These are phyloP conservation scores for Kokia cookei DNA, from an alignment of 441 rosid genomes.

Conservation along the genomic window DNA sequence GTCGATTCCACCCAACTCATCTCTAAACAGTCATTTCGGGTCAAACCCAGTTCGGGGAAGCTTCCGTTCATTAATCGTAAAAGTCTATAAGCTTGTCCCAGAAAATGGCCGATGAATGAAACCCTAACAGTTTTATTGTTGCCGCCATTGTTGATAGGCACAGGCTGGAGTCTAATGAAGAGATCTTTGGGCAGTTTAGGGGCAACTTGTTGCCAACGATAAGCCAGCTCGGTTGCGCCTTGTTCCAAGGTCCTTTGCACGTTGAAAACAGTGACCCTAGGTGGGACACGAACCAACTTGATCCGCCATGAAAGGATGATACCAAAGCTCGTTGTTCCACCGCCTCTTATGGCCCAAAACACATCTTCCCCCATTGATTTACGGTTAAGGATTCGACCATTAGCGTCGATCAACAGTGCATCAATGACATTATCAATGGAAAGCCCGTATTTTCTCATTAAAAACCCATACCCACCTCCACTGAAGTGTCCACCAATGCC, in stretches of 20 bases:
- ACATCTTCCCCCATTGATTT: slow-evolving; percentile 43
- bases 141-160: slow-evolving; percentile 3
- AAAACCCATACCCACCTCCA: slow-evolving; percentile 41
- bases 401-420: slow-evolving; percentile 31
- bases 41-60: slow-evolving; percentile 30
- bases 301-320: slow-evolving; percentile 36
- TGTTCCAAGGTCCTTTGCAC: slow-evolving; percentile 13
- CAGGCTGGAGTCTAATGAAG: not conserved
- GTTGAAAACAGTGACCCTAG: slow-evolving; percentile 29
- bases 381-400: slow-evolving; percentile 24
- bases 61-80: slow-evolving; percentile 14
- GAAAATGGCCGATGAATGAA: slow-evolving; percentile 29
- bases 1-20: slow-evolving; percentile 33
- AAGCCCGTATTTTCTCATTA: slow-evolving; percentile 42
- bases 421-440: slow-evolving; percentile 37
- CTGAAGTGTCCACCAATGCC: slow-evolving; percentile 52
- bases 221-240: slow-evolving; percentile 15
- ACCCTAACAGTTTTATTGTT: slow-evolving; percentile 20
- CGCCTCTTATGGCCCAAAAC: slow-evolving; percentile 45
- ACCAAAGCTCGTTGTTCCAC: slow-evolving; percentile 37
- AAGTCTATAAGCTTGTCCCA: slow-evolving; percentile 26
- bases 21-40: slow-evolving; percentile 20
- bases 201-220: slow-evolving; percentile 16
- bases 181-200: not conserved
- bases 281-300: slow-evolving; percentile 24